Conservation (phyloP, 2,329 filamentous ascomycete genomes). For the Aspergillus tanneri region DNA sequence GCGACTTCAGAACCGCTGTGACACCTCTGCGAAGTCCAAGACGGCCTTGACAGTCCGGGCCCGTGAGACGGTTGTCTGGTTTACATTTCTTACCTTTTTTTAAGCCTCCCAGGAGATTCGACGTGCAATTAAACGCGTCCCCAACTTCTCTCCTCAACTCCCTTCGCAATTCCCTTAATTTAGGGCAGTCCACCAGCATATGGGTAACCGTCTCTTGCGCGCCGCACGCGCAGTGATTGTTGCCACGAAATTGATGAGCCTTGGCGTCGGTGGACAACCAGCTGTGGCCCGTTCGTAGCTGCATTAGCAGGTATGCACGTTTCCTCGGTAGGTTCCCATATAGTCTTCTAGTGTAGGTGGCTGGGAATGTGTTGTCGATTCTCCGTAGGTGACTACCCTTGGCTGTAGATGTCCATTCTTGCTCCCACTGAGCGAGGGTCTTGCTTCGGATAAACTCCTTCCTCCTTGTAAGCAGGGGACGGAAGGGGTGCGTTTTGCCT, state of each 20-base stretch:
- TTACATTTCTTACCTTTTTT: constrained; percentile 11
- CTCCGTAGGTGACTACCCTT: not conserved
- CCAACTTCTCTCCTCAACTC: constrained; percentile 1
- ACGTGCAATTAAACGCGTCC: constrained; percentile 5
- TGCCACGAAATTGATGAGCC: not conserved
- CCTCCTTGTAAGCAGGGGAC: not conserved
- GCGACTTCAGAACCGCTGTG: constrained; percentile 9
- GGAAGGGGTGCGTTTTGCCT: not conserved
- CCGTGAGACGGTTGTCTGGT: constrained; percentile 4
- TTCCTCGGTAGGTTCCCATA: not conserved
- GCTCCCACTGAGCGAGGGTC: not conserved
- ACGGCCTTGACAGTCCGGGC: constrained; percentile 3
- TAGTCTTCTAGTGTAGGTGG: not conserved
- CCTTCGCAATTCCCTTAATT: not conserved
- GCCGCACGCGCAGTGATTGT: not conserved
- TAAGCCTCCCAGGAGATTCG: constrained; percentile 13
- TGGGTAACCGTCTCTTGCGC: too few species aligned
- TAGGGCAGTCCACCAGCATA: constrained; percentile 3
- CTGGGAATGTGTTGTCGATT: not conserved
- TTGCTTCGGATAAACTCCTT: not conserved
- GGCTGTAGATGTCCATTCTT: not conserved
- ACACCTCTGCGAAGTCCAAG: constrained; percentile 13
- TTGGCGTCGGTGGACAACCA: constrained; percentile 2
- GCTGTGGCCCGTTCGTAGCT: not conserved
- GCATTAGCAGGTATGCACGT: not conserved